Conservation (phyloP, 192 early-diverging fungal genomes). For the Umbelopsis sp. region DNA sequence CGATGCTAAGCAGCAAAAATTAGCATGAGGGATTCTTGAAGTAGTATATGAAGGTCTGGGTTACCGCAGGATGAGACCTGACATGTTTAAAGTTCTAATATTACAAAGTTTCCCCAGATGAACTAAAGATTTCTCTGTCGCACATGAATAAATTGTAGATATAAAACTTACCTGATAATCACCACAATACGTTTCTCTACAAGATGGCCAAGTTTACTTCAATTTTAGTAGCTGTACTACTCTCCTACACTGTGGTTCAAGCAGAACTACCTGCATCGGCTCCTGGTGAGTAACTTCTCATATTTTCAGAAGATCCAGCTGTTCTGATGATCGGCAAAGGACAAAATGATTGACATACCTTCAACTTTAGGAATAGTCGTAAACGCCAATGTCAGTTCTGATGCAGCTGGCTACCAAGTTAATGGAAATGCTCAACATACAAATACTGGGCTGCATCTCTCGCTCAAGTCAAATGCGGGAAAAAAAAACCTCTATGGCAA, state of each 20-base stretch:
- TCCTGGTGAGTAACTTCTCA: constrained; percentile 2
- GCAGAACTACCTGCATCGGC: constrained; percentile 13
- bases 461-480: constrained; percentile 9
- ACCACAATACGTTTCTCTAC: neutral
- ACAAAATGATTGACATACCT: too few species aligned
- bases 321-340: too few species aligned
- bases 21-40: too few species aligned
- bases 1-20: too few species aligned
- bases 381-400: neutral
- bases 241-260: constrained; percentile 24
- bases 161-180: too few species aligned
- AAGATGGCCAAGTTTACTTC: constrained; percentile 21
- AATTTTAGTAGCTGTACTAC: constrained; percentile 24
- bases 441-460: constrained; percentile 20
- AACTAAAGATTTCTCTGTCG: too few species aligned
- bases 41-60: too few species aligned
- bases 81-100: too few species aligned
- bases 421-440: constrained; percentile 22
- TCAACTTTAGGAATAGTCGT: neutral
- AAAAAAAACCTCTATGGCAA: constrained; percentile 42
- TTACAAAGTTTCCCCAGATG: too few species aligned
- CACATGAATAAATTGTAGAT: too few species aligned
- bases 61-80: too few species aligned
- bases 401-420: constrained; percentile 28
- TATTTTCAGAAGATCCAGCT: too few species aligned